A percentile compares a stretch with the other conserved stretches of the same genome.
phyloP scores from a whole-genome alignment of 352 stramenopile species.

The Pythium dissotocum region DNA sequence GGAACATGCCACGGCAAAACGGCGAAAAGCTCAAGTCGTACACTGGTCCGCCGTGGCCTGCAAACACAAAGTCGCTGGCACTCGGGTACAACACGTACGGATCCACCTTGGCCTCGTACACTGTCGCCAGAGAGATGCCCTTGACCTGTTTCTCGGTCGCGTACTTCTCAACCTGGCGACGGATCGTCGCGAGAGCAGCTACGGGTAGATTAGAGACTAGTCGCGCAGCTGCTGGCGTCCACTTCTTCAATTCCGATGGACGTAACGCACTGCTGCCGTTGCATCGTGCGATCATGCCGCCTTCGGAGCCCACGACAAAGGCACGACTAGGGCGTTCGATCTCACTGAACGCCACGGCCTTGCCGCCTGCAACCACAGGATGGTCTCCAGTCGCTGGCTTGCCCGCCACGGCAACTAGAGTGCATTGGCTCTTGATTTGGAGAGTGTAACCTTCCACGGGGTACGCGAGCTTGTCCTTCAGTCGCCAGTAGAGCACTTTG shows the following conservation, averaged over 20 bases:
- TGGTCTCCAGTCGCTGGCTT: slow-evolving; percentile 1
- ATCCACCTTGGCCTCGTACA: slow-evolving; percentile 80
- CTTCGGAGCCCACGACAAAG: slow-evolving; percentile 78
- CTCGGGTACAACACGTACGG: slow-evolving; percentile 55
- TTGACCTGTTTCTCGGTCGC: slow-evolving; percentile 62
- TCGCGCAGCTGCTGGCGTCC: slow-evolving; percentile 62
- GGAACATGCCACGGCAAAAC: slow-evolving; percentile 81
- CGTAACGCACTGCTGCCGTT: slow-evolving; percentile 59
- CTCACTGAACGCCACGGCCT: slow-evolving; percentile 60
- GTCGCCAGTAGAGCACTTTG: slow-evolving; percentile 84
- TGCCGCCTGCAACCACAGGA: slow-evolving; percentile 52
- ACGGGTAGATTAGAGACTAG: slow-evolving; percentile 60
- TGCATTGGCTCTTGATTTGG: slow-evolving; percentile 35
- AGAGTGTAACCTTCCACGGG: slow-evolving; percentile 88
- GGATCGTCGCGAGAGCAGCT: slow-evolving; percentile 43
- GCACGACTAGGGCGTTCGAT: slow-evolving; percentile 69
- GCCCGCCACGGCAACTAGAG: neutral
- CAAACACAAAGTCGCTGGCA: slow-evolving; percentile 78
- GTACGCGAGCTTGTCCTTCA: slow-evolving; percentile 86
- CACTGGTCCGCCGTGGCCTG: slow-evolving; percentile 70
- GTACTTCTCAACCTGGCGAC: slow-evolving; percentile 68
- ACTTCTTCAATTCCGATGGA: slow-evolving; percentile 73
- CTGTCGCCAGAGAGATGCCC: slow-evolving; percentile 63
- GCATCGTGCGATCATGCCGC: slow-evolving; percentile 63
- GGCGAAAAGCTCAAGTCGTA: slow-evolving; percentile 82